A percentile compares a stretch with the other conserved stretches of the same genome.
Conservation (phyloP, 768 basidiomycete genomes). For the Termitomyces sp. region DNA sequence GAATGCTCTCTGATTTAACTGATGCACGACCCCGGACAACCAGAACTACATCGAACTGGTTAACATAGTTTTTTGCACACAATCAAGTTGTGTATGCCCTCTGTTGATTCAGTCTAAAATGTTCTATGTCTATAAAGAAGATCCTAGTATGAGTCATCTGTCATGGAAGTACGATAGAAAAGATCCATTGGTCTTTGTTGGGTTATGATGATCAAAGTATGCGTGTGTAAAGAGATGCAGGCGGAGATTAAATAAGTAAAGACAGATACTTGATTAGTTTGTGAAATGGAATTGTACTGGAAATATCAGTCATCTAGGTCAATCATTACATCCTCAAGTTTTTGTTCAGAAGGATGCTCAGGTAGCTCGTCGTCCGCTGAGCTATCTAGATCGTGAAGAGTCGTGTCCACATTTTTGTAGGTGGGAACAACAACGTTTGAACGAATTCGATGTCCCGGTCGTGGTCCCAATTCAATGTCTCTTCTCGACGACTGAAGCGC, state of each 20-base stretch:
- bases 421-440: slow-evolving; percentile 43
- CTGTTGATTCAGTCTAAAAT: not conserved
- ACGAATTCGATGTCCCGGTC: slow-evolving; percentile 61
- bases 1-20: not conserved
- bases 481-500: slow-evolving; percentile 47
- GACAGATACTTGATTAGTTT: not conserved
- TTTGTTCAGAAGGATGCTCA: not conserved
- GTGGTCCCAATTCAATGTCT: slow-evolving; percentile 55
- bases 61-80: not conserved
- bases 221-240: not conserved
- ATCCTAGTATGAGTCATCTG: not conserved
- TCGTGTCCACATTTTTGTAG: not conserved
- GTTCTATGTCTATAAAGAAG: not conserved
- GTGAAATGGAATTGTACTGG: not conserved
- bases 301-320: slow-evolving; percentile 38
- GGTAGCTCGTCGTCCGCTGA: slow-evolving; percentile 27
- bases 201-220: not conserved
- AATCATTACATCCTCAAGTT: slow-evolving; percentile 28
- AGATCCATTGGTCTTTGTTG: not conserved
- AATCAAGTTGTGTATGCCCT: not conserved
- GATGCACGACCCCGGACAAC: not conserved
- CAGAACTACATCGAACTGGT: not conserved
- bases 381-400: slow-evolving; percentile 19
- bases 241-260: not conserved
- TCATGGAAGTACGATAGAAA: not conserved